Conservation (phyloP, 139 green algal genomes). For the Chlorella sp. region DNA sequence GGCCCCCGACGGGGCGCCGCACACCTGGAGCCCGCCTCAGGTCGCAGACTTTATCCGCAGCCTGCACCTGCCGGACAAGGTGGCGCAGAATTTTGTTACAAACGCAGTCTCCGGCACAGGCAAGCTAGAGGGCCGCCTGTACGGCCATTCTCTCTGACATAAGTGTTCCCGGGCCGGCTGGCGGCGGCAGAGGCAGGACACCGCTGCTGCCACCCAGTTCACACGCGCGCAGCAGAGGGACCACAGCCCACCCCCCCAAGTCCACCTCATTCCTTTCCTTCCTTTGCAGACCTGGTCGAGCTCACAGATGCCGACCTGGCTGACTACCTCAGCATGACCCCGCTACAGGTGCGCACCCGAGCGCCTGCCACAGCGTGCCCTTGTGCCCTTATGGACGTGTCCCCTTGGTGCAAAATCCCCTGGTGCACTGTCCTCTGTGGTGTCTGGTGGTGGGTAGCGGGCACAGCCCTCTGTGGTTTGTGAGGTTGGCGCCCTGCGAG, state of each 20-base stretch:
- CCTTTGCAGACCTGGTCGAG: neutral
- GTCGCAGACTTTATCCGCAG: neutral
- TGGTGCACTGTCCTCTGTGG: neutral
- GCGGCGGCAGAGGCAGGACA: no score
- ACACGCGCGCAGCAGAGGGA: no score
- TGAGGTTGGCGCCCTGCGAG: no score
- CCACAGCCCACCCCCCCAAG: no score
- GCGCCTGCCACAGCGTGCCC: neutral
- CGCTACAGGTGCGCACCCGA: conserved; percentile 1
- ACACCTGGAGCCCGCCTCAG: neutral
- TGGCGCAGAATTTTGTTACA: neutral
- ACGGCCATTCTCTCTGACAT: no score
- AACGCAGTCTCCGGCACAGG: no score
- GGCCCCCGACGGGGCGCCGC: neutral
- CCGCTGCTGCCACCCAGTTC: neutral
- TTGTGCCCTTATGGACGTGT: neutral
- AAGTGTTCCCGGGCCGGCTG: no score
- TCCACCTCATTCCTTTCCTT: neutral
- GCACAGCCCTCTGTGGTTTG: no score
- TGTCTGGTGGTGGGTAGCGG: no score
- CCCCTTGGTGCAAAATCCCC: neutral
- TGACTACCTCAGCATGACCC: neutral
- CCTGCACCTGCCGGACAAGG: neutral
- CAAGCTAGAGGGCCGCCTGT: no score
- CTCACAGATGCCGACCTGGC: conserved; percentile 4